Evolutionary conservation across 257 asterid species (phyloP).

Genomic region (Rubia yunnanensis): DNA sequence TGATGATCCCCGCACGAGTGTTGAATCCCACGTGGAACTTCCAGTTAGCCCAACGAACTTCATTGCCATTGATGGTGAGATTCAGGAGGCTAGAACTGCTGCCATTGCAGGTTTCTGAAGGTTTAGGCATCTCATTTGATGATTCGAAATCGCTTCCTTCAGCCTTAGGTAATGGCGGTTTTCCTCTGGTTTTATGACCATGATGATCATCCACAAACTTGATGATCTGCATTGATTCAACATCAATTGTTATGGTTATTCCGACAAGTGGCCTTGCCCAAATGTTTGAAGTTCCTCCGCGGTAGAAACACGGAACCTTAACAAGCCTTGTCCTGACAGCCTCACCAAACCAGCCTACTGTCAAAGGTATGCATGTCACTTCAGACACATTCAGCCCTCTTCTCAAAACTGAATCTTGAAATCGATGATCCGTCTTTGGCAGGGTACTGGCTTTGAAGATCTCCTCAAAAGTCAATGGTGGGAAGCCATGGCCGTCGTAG

Average conservation of each 20-base stretch:
- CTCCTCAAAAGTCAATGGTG: conserved; percentile 50
- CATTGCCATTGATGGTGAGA: conserved; percentile 27
- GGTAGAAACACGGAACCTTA: conserved; percentile 47
- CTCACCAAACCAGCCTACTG: conserved; percentile 72
- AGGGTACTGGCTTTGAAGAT: conserved; percentile 35
- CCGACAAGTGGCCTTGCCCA: conserved; percentile 75
- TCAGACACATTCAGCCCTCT: conserved; percentile 59
- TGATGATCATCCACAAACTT: conserved; percentile 28
- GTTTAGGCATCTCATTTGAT: conserved; percentile 22
- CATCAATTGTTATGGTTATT: conserved; percentile 36
- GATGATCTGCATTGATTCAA: conserved; percentile 36
- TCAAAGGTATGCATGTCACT: conserved; percentile 49
- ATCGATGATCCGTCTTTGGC: conserved; percentile 24
- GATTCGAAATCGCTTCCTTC: conserved; percentile 42
- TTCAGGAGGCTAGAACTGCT: conserved; percentile 18
- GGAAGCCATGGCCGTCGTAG: conserved; percentile 46
- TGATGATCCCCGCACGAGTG: conserved; percentile 51
- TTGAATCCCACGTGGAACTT: conserved; percentile 48
- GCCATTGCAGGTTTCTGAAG: conserved; percentile 16
- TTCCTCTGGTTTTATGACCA: conserved; percentile 13
- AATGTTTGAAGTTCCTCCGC: conserved; percentile 46
- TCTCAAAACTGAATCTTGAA: conserved; percentile 38
- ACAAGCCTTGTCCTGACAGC: conserved; percentile 32
- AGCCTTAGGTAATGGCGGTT: conserved; percentile 32
- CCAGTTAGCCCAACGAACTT: conserved; percentile 62